phyloP scores from a whole-genome alignment of 192 early-diverging fungal genomes.

The Ambispora gerdemannii region DNA sequence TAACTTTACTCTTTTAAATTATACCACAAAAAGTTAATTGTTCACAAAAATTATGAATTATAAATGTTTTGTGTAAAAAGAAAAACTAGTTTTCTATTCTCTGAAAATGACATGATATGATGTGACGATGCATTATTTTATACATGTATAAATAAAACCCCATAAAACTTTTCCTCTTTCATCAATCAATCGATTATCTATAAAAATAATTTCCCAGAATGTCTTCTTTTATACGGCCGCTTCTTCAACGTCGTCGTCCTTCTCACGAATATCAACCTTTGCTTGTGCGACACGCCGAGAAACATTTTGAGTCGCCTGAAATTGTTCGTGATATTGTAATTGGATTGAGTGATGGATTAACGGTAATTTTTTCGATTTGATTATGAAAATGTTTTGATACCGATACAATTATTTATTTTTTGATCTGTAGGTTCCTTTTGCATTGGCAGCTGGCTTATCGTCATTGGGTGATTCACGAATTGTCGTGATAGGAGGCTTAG shows the following conservation, averaged over 20 bases:
- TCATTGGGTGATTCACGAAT: constrained; percentile 48
- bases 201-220: too few relatives aligned
- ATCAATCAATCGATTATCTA: too few relatives aligned
- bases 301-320: constrained; percentile 47
- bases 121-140: too few relatives aligned
- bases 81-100: too few relatives aligned
- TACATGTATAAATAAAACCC: too few relatives aligned
- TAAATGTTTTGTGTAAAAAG: too few relatives aligned
- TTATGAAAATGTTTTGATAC: neutral
- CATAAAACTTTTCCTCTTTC: too few relatives aligned
- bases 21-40: too few relatives aligned
- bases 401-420: neutral
- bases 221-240: neutral
- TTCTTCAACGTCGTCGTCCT: neutral
- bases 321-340: constrained; percentile 46
- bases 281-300: constrained; percentile 11
- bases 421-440: constrained; percentile 51
- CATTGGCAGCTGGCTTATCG: constrained; percentile 61
- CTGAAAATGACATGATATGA: too few relatives aligned
- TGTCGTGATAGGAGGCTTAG: constrained; percentile 60
- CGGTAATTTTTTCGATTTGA: constrained; percentile 14
- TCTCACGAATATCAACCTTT: neutral
- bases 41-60: too few relatives aligned
- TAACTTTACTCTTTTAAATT: too few relatives aligned
- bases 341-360: constrained; percentile 46